Conservation (phyloP, 306 rosid genomes). For the Corylus americana region DNA sequence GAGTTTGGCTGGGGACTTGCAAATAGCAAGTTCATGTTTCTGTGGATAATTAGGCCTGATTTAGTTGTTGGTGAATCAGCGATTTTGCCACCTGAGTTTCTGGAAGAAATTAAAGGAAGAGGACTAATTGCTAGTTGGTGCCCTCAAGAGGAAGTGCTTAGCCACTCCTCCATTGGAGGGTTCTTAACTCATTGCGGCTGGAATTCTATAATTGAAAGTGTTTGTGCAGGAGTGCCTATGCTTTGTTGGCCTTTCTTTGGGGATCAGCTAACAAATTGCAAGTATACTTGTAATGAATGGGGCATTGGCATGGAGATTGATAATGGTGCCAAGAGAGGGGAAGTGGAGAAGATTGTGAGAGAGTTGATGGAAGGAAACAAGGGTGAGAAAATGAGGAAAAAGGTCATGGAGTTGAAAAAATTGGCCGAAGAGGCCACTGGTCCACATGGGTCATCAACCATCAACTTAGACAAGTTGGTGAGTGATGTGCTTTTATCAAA, state of each 20-base stretch:
- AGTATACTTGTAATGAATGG: neutral
- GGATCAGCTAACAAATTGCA: neutral
- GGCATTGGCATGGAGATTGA: neutral
- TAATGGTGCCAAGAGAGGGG: neutral
- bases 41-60: slow-evolving; percentile 25
- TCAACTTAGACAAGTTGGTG: neutral
- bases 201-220: slow-evolving; percentile 20
- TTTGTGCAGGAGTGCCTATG: neutral
- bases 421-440: neutral
- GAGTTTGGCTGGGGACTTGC: slow-evolving; percentile 25
- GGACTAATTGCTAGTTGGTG: slow-evolving; percentile 23
- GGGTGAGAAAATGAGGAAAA: neutral
- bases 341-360: neutral
- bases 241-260: neutral
- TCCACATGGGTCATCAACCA: neutral
- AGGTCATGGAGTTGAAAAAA: neutral
- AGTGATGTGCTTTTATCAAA: neutral
- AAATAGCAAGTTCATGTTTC: slow-evolving; percentile 7
- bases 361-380: neutral
- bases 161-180: slow-evolving; percentile 15
- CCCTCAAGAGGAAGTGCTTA: slow-evolving; percentile 18
- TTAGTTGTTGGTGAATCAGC: neutral
- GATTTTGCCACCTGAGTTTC: slow-evolving; percentile 4
- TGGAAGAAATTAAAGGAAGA: slow-evolving; percentile 7
- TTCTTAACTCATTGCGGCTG: slow-evolving; percentile 19